These are phyloP conservation scores for Sarcodon sp. DNA, from an alignment of 768 basidiomycete genomes.

Conservation along the genomic window DNA sequence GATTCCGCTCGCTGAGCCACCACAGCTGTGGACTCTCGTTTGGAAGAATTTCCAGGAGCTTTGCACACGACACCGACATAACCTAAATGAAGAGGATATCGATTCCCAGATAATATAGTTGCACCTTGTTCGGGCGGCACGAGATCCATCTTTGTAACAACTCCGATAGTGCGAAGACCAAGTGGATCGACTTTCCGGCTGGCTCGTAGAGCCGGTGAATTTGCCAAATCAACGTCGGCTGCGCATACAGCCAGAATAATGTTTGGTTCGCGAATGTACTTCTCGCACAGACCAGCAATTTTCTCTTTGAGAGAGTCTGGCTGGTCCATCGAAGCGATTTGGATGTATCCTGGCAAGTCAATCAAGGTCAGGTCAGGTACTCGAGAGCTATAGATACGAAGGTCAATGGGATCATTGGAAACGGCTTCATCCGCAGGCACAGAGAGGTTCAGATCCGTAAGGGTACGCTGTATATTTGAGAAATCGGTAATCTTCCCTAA, in stretches of 20 bases:
- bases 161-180: slow-evolving; percentile 91
- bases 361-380: slow-evolving; percentile 97
- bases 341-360: slow-evolving; percentile 95
- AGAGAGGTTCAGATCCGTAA: slow-evolving; percentile 91
- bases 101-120: slow-evolving; percentile 69
- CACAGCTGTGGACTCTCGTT: slow-evolving; percentile 33
- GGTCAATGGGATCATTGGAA: slow-evolving; percentile 90
- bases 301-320: slow-evolving; percentile 92
- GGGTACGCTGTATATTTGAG: slow-evolving; percentile 78
- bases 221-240: slow-evolving; percentile 96
- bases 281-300: slow-evolving; percentile 80
- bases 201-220: slow-evolving; percentile 89
- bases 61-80: slow-evolving; percentile 97
- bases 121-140: slow-evolving; percentile 80
- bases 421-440: slow-evolving; percentile 86
- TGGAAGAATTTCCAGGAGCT: slow-evolving; percentile 41
- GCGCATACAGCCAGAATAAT: slow-evolving; percentile 98
- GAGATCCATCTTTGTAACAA: slow-evolving; percentile 98
- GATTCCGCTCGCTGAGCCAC: slow-evolving; percentile 45
- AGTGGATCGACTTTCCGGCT: slow-evolving; percentile 91
- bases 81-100: slow-evolving; percentile 94
- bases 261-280: slow-evolving; percentile 99
- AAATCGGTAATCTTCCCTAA: slow-evolving; percentile 88
- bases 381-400: slow-evolving; percentile 90
- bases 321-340: slow-evolving; percentile 90